These are phyloP conservation scores for Myriosclerotinia duriaeana DNA, from an alignment of 2,329 filamentous ascomycete species.

Conservation along the genomic window DNA sequence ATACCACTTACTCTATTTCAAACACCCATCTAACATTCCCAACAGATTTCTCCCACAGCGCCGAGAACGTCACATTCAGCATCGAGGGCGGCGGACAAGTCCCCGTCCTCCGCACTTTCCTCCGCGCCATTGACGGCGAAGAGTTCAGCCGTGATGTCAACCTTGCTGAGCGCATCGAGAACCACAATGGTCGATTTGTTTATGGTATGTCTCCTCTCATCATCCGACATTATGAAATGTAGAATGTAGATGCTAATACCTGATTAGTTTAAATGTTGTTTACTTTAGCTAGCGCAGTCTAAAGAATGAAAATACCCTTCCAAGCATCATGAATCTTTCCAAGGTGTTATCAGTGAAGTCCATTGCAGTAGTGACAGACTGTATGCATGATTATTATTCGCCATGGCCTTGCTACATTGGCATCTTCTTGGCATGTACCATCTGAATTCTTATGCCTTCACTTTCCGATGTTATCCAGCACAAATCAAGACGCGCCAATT, in stretches of 20 bases:
- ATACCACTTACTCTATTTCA: too few species aligned
- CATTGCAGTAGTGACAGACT: not conserved
- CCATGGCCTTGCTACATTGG: not conserved
- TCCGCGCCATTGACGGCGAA: slow-evolving; percentile 42
- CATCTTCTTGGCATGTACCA: not conserved
- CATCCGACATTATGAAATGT: not conserved
- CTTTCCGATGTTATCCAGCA: not conserved
- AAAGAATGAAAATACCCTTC: slow-evolving; percentile 17
- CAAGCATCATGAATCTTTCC: slow-evolving; percentile 8
- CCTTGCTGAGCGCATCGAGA: slow-evolving; percentile 46
- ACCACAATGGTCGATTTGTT: slow-evolving; percentile 44
- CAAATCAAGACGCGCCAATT: too few species aligned
- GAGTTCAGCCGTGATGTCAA: slow-evolving; percentile 44
- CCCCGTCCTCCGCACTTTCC: slow-evolving; percentile 46
- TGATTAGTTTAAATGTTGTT: slow-evolving; percentile 14
- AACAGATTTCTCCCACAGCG: slow-evolving; percentile 42
- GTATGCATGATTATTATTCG: not conserved
- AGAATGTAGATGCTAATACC: not conserved
- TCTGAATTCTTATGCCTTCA: not conserved
- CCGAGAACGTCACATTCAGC: slow-evolving; percentile 42
- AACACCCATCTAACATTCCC: slow-evolving; percentile 13
- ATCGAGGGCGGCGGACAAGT: slow-evolving; percentile 44
- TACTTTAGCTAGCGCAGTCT: slow-evolving; percentile 21
- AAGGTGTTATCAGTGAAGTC: not conserved
- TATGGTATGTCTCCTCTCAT: slow-evolving; percentile 39